Base-by-base conservation (phyloP, 163 green algal species). In the Prototheca wickerhamii region DNA sequence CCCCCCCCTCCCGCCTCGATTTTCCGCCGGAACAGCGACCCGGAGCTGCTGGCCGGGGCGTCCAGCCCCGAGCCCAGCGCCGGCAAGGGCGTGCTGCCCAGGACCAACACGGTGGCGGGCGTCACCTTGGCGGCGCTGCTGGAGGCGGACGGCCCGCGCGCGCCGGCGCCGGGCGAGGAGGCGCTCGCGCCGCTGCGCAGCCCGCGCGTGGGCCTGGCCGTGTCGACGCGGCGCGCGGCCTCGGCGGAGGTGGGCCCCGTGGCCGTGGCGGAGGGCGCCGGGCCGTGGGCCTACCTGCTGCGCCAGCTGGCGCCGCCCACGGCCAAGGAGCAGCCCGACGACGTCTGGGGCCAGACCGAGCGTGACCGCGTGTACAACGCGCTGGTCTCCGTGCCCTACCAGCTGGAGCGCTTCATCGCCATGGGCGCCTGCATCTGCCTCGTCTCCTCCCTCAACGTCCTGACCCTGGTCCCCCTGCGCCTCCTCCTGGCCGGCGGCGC, bases 341-440 rank as follows among this genome's bases (percentile, higher is more conserved):
- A 84, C 31, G 72, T 91, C 33, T 94, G 83, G 82, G 76, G 87
- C 0, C 84, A 90, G 70, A 90, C 84, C 23, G 86, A 94, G 68
- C 73, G 87, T 3, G 83, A 94, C 34, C 35, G 84, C 67, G 86
- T 94, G 80, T 96, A 96, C 82, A 95, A 96, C 69, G 91, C 88
- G 23, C 64, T 97, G 10, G 59, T 93, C 29, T 79, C 86, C 64
- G 84, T 96, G 30, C 89, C 89, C 30, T 91, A 84, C 46, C 89
- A 96, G 74, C 76, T 96, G 53, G 91, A 97, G 75, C 76, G 88
- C 5, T 78, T 97, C 8, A 76, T 95, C 26, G 73, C 72, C 50
- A 88, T 92, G 60, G 87, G 89, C 31, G 75, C 82, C 8, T 58
- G 89, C 20, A 58, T 96, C 12, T 96, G 89, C 77, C 49, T 86